Evolutionary conservation across 257 asterid species (phyloP).

Genomic region (Nicotiana undulata): DNA sequence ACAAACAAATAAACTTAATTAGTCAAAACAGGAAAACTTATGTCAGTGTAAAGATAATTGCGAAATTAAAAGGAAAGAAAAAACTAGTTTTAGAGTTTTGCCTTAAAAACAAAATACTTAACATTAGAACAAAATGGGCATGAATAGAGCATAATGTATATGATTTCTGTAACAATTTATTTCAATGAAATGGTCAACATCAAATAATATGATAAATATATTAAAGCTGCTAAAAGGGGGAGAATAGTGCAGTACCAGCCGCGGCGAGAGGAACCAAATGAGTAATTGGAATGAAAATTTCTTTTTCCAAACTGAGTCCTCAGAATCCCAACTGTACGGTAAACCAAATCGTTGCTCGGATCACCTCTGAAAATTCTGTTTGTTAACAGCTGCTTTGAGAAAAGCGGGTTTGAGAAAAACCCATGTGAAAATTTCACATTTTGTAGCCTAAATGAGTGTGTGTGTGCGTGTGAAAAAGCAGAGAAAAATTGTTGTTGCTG

Average conservation of each 20-base stretch:
- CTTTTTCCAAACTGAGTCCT: background rate
- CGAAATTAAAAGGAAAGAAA: background rate
- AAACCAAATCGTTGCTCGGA: background rate
- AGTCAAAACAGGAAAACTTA: background rate
- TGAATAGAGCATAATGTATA: background rate
- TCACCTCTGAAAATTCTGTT: background rate
- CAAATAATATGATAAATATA: no score
- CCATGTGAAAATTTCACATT: background rate
- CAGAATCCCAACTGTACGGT: background rate
- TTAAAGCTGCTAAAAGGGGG: background rate
- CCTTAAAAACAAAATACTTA: background rate
- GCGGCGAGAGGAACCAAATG: slow-evolving; percentile 2
- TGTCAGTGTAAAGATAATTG: background rate
- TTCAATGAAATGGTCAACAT: background rate
- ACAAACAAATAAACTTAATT: background rate
- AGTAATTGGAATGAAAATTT: slow-evolving; percentile 4
- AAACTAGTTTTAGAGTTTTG: background rate
- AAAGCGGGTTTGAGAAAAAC: background rate
- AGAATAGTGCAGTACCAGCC: background rate
- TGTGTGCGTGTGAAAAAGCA: background rate
- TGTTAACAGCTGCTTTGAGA: background rate
- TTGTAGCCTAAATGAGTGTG: background rate
- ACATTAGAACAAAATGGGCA: background rate
- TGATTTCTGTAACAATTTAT: background rate
- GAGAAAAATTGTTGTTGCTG: background rate